Base-by-base conservation (phyloP, 805 yeast genomes). In the Pichia paraexigua region DNA sequence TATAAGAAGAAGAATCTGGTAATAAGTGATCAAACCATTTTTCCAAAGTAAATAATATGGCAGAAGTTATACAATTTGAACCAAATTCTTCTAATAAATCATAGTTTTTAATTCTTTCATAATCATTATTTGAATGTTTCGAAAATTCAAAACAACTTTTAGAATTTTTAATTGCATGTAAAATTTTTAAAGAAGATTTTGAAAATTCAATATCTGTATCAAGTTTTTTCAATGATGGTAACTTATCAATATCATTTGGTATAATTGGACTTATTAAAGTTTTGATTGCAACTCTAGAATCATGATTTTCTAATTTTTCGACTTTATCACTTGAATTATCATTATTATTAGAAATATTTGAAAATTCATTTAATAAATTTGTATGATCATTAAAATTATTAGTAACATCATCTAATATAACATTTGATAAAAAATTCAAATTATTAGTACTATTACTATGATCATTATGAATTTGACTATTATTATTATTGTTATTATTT, bases 41-140 rank as follows among this genome's bases (percentile, higher is more conserved):
- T 58, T 85, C 92, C 48, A 87, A 69, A 13, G 85, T 77, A 59
- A 77, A 79, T 4, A 85, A 73, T 7, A 83, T 72, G 2, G 87
- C 72, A 0, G 86, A 69, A 2, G 73, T 61, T 2, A 83, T 71
- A 5, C 83, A 72, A 8, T 78, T 67, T 51, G 77, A 71, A 0
- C 95, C 95, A 48, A 87, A 64, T 11, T 65, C 71, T 58, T 76
- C 79, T 7, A 83, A 60, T 56, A 80, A 79, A 20, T 78, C 76
- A 54, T 49, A 68, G 20, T 57, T 56, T 45, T 53, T 51, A 12
- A 53, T 41, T 10, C 48, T 51, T 7, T 27, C 39, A 30, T 35
- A 45, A 10, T 27, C 44, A 35, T 28, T 47, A 10, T 44, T 40
- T 17, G 51, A 37, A 50, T 47, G 48, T 27, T 45, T 35, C 2